Base-by-base conservation (phyloP, 495 filamentous ascomycete species). In the Aspergillus wentii region DNA sequence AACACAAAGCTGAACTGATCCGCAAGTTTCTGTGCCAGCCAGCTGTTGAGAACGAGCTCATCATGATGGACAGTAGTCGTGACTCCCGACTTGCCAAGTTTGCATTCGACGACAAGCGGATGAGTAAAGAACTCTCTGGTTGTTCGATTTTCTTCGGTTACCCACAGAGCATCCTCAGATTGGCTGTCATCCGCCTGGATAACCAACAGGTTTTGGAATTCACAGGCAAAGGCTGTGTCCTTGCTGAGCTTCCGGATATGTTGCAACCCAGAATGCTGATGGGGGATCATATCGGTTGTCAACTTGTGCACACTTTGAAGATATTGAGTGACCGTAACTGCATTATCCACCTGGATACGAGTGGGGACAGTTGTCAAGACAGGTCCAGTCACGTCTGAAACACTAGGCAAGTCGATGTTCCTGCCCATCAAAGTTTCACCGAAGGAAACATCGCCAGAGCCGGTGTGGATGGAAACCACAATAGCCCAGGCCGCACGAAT, bases 201-300 rank as follows among this genome's bases (percentile, higher is more conserved):
- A 1, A 76, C 72, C 4, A 84, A 61, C 6, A 83, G 47, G 46
- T 75, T 84, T 35, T 78, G 71, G 55, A 86, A 76, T 21, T 81
- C 76, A 46, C 80, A 86, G 8, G 78, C 82, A 39, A 45, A 30
- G 5, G 59, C 46, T 0, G 60, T 48, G 39, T 71, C 62, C 4
- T 34, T 40, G 40, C 54, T 61, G 10, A 74, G 43, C 11, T 61
- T 54, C 1, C 57, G 56, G 19, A 72, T 71, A 10, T 56, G 51
- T 30, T 70, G 66, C 0, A 74, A 51, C 18, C 69, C 71, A 10
- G 54, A 40, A 31, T 74, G 69, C 30, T 75, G 62, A 37, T 69
- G 61, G 6, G 73, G 69, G 35, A 78, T 75, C 46, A 74, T 73
- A 3, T 67, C 59, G 0, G 64, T 62, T 0, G 65, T 59, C 23